Evolutionary conservation across 1,139 yeast species (phyloP).

Genomic region (Zygotorulaspora mrakii): DNA sequence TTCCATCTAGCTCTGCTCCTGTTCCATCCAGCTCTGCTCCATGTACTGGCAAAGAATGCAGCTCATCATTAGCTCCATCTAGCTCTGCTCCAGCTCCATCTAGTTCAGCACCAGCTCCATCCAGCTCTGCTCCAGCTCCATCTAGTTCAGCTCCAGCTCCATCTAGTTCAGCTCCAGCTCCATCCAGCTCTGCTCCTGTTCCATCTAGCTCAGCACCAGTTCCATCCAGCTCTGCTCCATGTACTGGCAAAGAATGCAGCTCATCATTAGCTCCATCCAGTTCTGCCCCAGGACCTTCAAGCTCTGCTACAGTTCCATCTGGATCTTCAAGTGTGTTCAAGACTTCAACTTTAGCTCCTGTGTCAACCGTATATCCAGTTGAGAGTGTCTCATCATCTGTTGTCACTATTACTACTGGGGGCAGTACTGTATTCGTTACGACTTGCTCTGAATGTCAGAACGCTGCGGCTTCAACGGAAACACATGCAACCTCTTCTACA

Average conservation of each 20-base stretch:
- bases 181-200: constrained; percentile 1
- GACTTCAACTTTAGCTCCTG: neutral
- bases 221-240: too few species aligned
- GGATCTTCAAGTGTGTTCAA: constrained; percentile 1
- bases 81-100: neutral
- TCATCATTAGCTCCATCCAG: neutral
- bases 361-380: too few species aligned
- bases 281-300: neutral
- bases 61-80: neutral
- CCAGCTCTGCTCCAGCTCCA: neutral
- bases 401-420: neutral
- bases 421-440: neutral
- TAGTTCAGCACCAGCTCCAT: too few species aligned
- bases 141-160: neutral
- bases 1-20: neutral
- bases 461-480: neutral
- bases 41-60: neutral
- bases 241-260: too few species aligned
- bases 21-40: neutral
- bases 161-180: neutral
- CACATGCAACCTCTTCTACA: constrained; percentile 1
- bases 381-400: neutral
- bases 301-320: neutral
- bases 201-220: constrained; percentile 3
- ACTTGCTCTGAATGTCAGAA: neutral